Percentiles rank a stretch among this genome's conserved stretches.
Conservation (phyloP, 2,329 filamentous ascomycete species). For the Aspergillus jensenii region DNA sequence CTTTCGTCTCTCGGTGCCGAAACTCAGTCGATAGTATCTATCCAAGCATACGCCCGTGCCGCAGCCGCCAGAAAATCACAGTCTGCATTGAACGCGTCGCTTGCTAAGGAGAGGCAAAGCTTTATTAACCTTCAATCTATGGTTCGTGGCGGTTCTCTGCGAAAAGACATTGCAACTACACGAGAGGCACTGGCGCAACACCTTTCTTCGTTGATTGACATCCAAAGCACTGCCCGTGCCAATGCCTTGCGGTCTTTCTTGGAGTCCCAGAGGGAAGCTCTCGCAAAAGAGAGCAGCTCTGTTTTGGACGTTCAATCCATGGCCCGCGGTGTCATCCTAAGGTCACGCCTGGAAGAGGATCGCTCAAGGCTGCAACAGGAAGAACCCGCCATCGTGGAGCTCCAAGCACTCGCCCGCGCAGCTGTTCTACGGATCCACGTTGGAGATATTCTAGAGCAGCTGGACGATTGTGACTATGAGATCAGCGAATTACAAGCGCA, state of each 20-base stretch:
- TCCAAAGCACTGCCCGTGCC: conserved; percentile 38
- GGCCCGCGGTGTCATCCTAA: conserved; percentile 44
- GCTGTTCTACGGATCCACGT: conserved; percentile 41
- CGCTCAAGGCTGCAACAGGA: conserved; percentile 32
- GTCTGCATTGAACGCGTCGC: conserved; percentile 38
- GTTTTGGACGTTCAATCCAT: conserved; percentile 54
- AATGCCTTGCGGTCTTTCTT: conserved; percentile 33
- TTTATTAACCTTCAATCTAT: conserved; percentile 49
- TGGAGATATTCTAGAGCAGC: conserved; percentile 62
- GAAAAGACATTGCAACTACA: conserved; percentile 28
- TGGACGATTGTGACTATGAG: conserved; percentile 67
- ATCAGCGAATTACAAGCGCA: conserved; percentile 72
- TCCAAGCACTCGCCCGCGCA: conserved; percentile 44
- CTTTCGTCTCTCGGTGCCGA: conserved; percentile 28
- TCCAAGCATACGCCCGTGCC: conserved; percentile 40
- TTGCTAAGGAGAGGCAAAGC: conserved; percentile 41
- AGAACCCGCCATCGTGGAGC: conserved; percentile 28
- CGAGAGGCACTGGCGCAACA: conserved; percentile 31
- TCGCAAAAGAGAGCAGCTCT: conserved; percentile 45
- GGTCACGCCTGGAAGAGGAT: conserved; percentile 32
- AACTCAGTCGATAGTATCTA: conserved; percentile 25
- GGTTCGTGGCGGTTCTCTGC: conserved; percentile 39
- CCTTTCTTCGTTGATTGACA: conserved; percentile 22
- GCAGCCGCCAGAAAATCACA: conserved; percentile 40
- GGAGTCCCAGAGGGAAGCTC: conserved; percentile 31